phyloP scores from a whole-genome alignment of 1,284 basidiomycete species.

The Ceratobasidium sp. region DNA sequence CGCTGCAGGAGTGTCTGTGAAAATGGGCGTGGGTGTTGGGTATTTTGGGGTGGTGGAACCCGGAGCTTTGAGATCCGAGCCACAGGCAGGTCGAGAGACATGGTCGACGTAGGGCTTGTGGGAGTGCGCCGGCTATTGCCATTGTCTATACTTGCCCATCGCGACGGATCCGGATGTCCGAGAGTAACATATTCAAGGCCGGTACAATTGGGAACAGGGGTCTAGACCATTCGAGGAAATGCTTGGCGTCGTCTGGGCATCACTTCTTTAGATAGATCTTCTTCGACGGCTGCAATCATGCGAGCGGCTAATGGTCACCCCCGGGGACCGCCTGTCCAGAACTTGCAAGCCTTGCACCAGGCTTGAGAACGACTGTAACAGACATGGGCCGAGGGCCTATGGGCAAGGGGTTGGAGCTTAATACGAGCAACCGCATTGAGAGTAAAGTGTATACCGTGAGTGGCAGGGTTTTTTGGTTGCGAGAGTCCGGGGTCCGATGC shows the following conservation, averaged over 20 bases:
- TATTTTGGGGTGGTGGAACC: background rate
- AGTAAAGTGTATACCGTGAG: too few species aligned
- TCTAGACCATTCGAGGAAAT: background rate
- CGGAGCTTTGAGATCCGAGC: too few species aligned
- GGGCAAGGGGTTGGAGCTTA: too few species aligned
- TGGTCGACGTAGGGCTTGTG: background rate
- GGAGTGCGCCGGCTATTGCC: background rate
- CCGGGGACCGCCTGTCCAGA: background rate
- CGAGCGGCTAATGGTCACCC: background rate
- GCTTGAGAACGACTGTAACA: too few species aligned
- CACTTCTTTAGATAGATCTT: constrained; percentile 36
- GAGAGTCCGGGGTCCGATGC: background rate
- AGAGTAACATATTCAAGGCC: background rate
- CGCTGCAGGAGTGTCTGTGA: background rate
- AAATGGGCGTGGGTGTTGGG: background rate
- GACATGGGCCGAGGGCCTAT: too few species aligned
- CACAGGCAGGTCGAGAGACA: background rate
- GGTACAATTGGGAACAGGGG: background rate
- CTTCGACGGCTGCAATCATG: constrained; percentile 3
- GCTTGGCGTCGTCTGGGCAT: constrained; percentile 26
- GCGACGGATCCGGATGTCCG: constrained; percentile 26
- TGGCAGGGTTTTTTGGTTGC: background rate
- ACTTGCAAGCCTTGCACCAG: too few species aligned
- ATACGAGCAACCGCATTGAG: too few species aligned
- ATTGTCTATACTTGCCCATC: background rate